phyloP scores from a whole-genome alignment of 163 green algal genomes.

The Smithsoniella earleae region DNA sequence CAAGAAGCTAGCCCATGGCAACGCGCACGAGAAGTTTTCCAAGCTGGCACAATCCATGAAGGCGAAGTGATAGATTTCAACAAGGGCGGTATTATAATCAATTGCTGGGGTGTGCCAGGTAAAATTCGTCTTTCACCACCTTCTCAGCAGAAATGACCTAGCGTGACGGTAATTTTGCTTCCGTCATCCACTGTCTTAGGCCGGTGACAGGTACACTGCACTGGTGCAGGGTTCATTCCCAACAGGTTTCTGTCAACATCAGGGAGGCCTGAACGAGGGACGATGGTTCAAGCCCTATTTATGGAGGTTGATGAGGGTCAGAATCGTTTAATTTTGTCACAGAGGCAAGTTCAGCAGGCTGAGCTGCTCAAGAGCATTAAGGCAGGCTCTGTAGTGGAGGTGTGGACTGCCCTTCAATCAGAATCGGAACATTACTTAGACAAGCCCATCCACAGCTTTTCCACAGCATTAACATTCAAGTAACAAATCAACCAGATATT shows the following conservation, averaged over 20 bases:
- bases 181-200: background rate
- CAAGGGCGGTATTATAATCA: background rate
- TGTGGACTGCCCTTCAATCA: no score
- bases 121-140: no score
- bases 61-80: background rate
- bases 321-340: constrained; percentile 25
- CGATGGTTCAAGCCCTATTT: background rate
- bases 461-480: no score
- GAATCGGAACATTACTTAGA: no score
- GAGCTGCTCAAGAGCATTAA: no score
- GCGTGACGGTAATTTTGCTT: no score
- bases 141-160: no score
- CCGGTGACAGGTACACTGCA: background rate
- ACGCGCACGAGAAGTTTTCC: background rate
- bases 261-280: constrained; percentile 11
- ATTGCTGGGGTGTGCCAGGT: constrained; percentile 14
- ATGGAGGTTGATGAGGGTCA: constrained; percentile 27
- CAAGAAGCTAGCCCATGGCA: background rate
- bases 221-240: constrained; percentile 17
- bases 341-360: constrained; percentile 17
- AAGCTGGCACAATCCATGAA: background rate
- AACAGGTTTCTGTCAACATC: constrained; percentile 21
- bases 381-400: no score
- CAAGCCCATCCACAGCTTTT: no score
- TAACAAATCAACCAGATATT: no score